phyloP scores from a whole-genome alignment of 768 basidiomycete genomes.

The Pholiota molesta region DNA sequence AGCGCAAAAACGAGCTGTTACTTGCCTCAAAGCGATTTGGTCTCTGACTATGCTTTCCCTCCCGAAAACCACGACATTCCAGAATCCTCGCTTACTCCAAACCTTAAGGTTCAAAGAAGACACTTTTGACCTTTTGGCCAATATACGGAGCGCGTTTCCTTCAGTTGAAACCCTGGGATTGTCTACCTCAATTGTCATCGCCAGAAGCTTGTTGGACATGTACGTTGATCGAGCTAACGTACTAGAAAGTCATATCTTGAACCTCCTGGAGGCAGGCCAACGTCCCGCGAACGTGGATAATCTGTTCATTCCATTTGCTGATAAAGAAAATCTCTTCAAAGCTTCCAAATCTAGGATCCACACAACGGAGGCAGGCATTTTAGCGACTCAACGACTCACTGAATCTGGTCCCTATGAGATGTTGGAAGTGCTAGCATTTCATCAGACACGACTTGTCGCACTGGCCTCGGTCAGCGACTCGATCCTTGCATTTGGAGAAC shows the following conservation, averaged over 20 bases:
- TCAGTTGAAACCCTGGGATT: slow-evolving; percentile 27
- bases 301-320: not conserved
- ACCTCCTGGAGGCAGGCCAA: slow-evolving; percentile 19
- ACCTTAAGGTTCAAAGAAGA: slow-evolving; percentile 37
- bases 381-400: slow-evolving; percentile 11
- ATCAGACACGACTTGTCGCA: slow-evolving; percentile 19
- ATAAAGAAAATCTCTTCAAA: slow-evolving; percentile 7
- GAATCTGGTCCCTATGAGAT: slow-evolving; percentile 21
- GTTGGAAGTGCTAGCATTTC: slow-evolving; percentile 21
- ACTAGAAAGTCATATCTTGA: slow-evolving; percentile 26
- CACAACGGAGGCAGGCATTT: slow-evolving; percentile 16
- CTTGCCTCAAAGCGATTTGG: slow-evolving; percentile 43
- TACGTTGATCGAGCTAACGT: slow-evolving; percentile 28
- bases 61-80: slow-evolving; percentile 21
- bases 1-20: slow-evolving; percentile 33
- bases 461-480: slow-evolving; percentile 14
- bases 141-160: slow-evolving; percentile 25
- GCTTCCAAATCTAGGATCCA: slow-evolving; percentile 15
- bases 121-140: slow-evolving; percentile 31
- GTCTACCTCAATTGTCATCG: slow-evolving; percentile 34
- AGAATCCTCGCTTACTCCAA: slow-evolving; percentile 15
- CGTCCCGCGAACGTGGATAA: not conserved
- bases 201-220: slow-evolving; percentile 36
- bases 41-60: slow-evolving; percentile 45
- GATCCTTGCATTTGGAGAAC: slow-evolving; percentile 2